Base-by-base conservation (phyloP, 805 yeast species). In the Kodamaea lidongshanica region DNA sequence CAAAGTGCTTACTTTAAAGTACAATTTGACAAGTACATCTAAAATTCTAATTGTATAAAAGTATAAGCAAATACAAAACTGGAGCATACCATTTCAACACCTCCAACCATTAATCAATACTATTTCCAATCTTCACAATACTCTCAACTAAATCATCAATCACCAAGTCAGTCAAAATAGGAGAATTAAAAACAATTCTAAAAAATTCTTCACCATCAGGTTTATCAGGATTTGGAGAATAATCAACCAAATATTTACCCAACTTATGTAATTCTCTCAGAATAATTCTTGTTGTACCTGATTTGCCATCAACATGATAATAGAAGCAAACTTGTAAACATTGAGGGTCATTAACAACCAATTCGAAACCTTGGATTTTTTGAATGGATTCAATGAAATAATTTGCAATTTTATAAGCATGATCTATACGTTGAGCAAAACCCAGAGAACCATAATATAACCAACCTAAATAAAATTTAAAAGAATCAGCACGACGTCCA, bases 291-390 rank as follows among this genome's bases (percentile, higher is more conserved):
- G 95, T 85, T 14, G 61, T 57, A 3, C 40, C 30, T n/a, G n/a
- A n/a, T 13, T 60, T 65, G 10, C 42, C 42, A 6, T 34, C 31
- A 0, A 81, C 80, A 18, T 69, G 63, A 53, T 74, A 82, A 54
- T 77, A 82, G 61, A 85, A 85, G 40, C 95, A 85, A 3, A 83
- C 87, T 54, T 84, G 95, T 28, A 83, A 57, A 47, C 94, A 82
- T 17, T 86, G 85, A 4, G 89, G 84, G 20, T 34, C 37, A 5
- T 30, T 19, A 17, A 54, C 42, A 8, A 81, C 71, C 32, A 84
- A 56, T 21, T 58, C 60, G 50, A 84, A 83, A 1, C 72, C 67
- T 0, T 63, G 51, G 5, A 38, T 41, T 30, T 33, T 7, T 3
- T 46, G 30, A 23, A 79, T 58, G 38, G 56, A 58, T 4, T 45